phyloP scores from a whole-genome alignment of 768 basidiomycete species.

The Pisolithus marmoratus region DNA sequence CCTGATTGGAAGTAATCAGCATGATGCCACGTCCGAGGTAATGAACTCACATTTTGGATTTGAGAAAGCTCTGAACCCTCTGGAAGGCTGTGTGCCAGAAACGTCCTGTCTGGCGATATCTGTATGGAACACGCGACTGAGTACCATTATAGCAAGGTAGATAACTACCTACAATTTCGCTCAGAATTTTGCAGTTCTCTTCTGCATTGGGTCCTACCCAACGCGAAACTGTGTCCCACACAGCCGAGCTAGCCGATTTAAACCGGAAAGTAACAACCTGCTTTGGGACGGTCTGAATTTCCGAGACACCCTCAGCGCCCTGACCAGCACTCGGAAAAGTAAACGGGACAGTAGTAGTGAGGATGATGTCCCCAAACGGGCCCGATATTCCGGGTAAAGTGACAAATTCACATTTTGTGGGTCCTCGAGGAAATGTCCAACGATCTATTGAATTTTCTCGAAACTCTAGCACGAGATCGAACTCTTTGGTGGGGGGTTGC shows the following conservation, averaged over 20 bases:
- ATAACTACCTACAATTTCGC: slow-evolving; percentile 36
- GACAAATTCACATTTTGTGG: slow-evolving; percentile 43
- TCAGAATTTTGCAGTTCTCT: slow-evolving; percentile 41
- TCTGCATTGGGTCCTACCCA: slow-evolving; percentile 59
- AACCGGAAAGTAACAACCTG: slow-evolving; percentile 45
- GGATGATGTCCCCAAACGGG: slow-evolving; percentile 27
- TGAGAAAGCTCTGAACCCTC: slow-evolving; percentile 52
- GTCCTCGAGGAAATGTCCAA: slow-evolving; percentile 64
- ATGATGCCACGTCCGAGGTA: not conserved
- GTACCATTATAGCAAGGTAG: not conserved
- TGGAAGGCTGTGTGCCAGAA: slow-evolving; percentile 52
- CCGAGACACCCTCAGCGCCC: slow-evolving; percentile 8
- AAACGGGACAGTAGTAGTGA: slow-evolving; percentile 46
- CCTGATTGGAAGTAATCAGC: slow-evolving; percentile 25
- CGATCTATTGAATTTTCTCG: slow-evolving; percentile 55
- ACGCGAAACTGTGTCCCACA: slow-evolving; percentile 54
- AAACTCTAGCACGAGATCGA: slow-evolving; percentile 71
- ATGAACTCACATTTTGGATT: slow-evolving; percentile 47
- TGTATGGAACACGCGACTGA: slow-evolving; percentile 14
- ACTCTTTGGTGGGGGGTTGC: slow-evolving; percentile 42
- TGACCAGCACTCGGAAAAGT: slow-evolving; percentile 14
- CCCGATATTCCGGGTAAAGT: slow-evolving; percentile 10
- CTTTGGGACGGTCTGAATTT: slow-evolving; percentile 5
- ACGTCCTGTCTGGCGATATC: slow-evolving; percentile 42
- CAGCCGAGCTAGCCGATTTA: slow-evolving; percentile 37